phyloP scores from a whole-genome alignment of 2,329 filamentous ascomycete species.

The Ascochyta clinopodiicola region DNA sequence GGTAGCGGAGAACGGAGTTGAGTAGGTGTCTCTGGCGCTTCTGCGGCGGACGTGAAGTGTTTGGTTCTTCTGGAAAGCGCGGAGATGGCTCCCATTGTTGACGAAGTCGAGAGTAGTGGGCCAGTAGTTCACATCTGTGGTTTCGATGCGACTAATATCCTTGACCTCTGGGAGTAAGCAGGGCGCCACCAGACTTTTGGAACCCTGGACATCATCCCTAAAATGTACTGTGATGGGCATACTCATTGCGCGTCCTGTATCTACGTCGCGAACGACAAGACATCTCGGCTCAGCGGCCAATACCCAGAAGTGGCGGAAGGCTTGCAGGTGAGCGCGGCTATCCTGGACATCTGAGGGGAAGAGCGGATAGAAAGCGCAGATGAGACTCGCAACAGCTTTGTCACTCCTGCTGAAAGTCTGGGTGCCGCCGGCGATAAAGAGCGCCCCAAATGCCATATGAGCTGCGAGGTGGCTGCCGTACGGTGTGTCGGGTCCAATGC shows the following conservation, averaged over 20 bases:
- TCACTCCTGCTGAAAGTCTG: constrained; percentile 90
- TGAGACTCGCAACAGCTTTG: constrained; percentile 81
- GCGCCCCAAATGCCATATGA: constrained; percentile 86
- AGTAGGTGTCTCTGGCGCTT: constrained; percentile 61
- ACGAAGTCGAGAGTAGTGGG: constrained; percentile 78
- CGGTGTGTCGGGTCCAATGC: constrained; percentile 80
- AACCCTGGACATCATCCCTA: constrained; percentile 47
- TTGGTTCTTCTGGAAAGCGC: constrained; percentile 72
- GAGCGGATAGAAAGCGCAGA: constrained; percentile 92
- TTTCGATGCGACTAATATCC: constrained; percentile 67
- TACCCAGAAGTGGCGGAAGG: constrained; percentile 97
- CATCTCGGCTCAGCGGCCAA: constrained; percentile 89
- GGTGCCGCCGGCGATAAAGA: constrained; percentile 92
- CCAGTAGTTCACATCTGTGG: constrained; percentile 75
- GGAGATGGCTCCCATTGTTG: constrained; percentile 65
- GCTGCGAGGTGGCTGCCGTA: constrained; percentile 94
- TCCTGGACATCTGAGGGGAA: constrained; percentile 90
- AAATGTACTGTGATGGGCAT: constrained; percentile 73
- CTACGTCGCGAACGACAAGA: constrained; percentile 83
- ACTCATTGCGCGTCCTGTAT: constrained; percentile 79
- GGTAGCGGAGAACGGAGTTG: constrained; percentile 74
- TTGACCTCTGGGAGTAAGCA: constrained; percentile 70
- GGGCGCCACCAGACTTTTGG: constrained; percentile 55
- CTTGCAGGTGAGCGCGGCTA: constrained; percentile 92
- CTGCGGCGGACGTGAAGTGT: constrained; percentile 77